Percentiles rank a stretch among this genome's conserved stretches.
Evolutionary conservation across 202 grass and related monocot genomes (phyloP).

Genomic region (Zoysia matrella): DNA sequence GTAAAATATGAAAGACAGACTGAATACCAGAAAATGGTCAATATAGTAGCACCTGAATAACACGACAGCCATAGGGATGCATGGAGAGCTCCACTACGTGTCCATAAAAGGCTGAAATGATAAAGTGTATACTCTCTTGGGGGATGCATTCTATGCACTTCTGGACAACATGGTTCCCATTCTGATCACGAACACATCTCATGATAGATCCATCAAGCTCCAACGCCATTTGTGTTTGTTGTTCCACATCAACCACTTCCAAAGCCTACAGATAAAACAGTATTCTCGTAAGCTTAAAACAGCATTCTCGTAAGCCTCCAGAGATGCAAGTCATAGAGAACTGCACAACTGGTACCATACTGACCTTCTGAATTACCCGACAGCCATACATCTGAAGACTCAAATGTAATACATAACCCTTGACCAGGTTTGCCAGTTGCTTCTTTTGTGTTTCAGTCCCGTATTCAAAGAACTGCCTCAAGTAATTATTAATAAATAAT

Average conservation of each 20-base stretch:
- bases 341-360: background rate
- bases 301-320: slow-evolving; percentile 23
- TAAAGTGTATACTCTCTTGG: slow-evolving; percentile 78
- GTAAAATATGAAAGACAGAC: background rate
- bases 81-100: slow-evolving; percentile 89
- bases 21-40: slow-evolving; percentile 17
- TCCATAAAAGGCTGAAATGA: slow-evolving; percentile 82
- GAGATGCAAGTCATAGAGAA: slow-evolving; percentile 5
- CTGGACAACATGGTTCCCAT: slow-evolving; percentile 97
- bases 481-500: slow-evolving; percentile 37
- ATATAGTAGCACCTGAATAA: slow-evolving; percentile 77
- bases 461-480: slow-evolving; percentile 91
- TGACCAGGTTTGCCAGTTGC: slow-evolving; percentile 75
- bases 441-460: slow-evolving; percentile 83
- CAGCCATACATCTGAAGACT: slow-evolving; percentile 99
- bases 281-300: no score
- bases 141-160: slow-evolving; percentile 97
- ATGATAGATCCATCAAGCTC: slow-evolving; percentile 91
- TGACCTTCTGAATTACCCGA: slow-evolving; percentile 97
- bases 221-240: slow-evolving; percentile 84
- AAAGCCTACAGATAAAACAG: slow-evolving; percentile 65
- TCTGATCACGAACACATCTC: slow-evolving; percentile 96
- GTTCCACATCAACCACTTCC: slow-evolving; percentile 84
- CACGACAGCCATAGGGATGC: slow-evolving; percentile 98
- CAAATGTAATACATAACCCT: slow-evolving; percentile 77